Evolutionary conservation across 306 rosid genomes (phyloP).

Genomic region (Mucuna pruriens): DNA sequence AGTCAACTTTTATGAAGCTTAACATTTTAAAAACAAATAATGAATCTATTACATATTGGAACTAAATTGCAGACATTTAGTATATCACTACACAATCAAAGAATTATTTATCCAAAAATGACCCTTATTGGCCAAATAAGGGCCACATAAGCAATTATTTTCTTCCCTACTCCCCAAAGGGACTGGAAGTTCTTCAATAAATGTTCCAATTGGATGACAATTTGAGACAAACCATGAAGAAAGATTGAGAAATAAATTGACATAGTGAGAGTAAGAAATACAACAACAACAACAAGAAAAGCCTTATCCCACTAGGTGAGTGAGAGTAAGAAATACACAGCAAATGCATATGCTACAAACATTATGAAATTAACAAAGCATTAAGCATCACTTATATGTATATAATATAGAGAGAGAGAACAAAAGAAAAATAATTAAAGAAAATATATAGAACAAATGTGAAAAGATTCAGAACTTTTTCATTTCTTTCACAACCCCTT

Average conservation of each 20-base stretch:
- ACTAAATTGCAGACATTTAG: background rate
- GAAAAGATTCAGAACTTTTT: constrained; percentile 2
- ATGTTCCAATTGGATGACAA: constrained; percentile 8
- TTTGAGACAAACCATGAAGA: constrained; percentile 23
- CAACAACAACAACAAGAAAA: background rate
- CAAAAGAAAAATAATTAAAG: background rate
- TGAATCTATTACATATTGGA: constrained; percentile 9
- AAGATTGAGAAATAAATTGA: constrained; percentile 10
- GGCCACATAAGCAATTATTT: background rate
- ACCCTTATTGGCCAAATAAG: background rate
- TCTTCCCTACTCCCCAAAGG: background rate
- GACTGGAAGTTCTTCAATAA: background rate
- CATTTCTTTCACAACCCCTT: background rate
- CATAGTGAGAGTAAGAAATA: background rate
- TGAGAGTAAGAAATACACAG: background rate
- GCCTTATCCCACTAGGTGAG: background rate
- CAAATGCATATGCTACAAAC: background rate
- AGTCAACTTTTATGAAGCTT: background rate
- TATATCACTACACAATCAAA: background rate
- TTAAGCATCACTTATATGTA: background rate
- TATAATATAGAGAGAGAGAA: background rate
- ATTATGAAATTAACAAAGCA: background rate
- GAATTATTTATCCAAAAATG: background rate
- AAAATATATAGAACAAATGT: constrained; percentile 16
- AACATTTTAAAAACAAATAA: constrained; percentile 12